Base-by-base conservation (phyloP, 306 rosid genomes). In the Cucurbita argyrosperma region DNA sequence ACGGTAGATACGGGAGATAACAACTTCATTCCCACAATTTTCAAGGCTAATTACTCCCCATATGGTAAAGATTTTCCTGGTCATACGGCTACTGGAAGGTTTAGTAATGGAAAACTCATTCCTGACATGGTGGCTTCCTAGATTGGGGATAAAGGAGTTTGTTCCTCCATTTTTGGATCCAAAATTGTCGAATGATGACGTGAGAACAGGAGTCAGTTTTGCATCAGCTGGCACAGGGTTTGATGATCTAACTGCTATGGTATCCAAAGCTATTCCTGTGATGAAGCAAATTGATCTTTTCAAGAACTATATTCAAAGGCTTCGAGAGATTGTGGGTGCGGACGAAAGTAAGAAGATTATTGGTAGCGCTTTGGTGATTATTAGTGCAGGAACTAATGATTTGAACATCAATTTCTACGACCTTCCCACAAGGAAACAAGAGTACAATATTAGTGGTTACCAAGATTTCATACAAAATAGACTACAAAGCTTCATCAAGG, bases 311-410 rank as follows among this genome's bases (percentile, higher is more conserved):
- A 50, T 82, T 6, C 72, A 5, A 46, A 90, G 76, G 61, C 76
- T 90, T 26, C 74, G 80, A 63, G 4, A 75, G n/a, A 80, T 83
- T 59, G 78, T 65, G 19, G 92, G 96, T 19, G 72, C 80, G 71
- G 79, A 67, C 13, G 78, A 76, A 51, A 85, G 86, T 57, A 46
- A 39, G 23, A 72, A 56, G 73, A 79, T 78, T 56, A 71, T 85
- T 52, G 66, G 43, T n/a, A 8, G 69, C 53, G 81, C 95, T 76
- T 16, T 87, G 53, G 84, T 84, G 65, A 13, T 88, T 21, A n/a
- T 87, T 30, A 78, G 92, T 87, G 86, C 85, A 43, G 94, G 94
- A 50, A 67, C 80, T 60, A 92, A 92, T 79, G 97, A 92, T 73
- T 51, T 92, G 5, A 30, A 23, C 69, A 26, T 88, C 65, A 86